Conservation (phyloP, 176 grass and related monocot species). For the Lolium perenne region DNA sequence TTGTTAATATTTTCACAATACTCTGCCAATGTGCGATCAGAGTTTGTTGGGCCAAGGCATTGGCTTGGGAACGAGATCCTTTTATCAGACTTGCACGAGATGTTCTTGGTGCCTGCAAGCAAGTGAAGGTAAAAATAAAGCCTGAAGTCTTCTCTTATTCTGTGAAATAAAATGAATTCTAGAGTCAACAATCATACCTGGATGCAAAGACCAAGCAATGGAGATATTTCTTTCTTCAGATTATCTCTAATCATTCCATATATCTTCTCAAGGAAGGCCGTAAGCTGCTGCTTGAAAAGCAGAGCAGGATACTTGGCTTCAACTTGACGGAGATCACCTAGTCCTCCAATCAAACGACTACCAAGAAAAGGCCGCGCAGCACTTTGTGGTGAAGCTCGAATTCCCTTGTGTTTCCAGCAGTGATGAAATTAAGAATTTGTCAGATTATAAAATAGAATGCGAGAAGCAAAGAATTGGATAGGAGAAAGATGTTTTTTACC, state of each 20-base stretch:
- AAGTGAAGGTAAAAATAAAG: constrained; percentile 23
- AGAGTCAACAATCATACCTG: constrained; percentile 59
- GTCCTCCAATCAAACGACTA: constrained; percentile 71
- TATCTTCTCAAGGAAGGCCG: constrained; percentile 98
- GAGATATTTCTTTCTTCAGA: constrained; percentile 98
- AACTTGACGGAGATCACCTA: constrained; percentile 90
- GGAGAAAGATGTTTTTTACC: constrained; percentile 58
- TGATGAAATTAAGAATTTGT: constrained; percentile 32
- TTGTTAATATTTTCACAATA: constrained; percentile 94
- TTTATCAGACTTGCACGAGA: constrained; percentile 95
- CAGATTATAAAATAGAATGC: constrained; percentile 39
- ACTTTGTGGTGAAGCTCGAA: constrained; percentile 91
- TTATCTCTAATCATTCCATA: constrained; percentile 99
- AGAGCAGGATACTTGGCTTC: constrained; percentile 99
- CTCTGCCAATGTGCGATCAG: constrained; percentile 99
- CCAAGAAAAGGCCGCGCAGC: constrained; percentile 72
- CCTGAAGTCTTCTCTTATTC: background rate
- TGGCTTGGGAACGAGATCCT: constrained; percentile 96
- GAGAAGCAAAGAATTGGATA: constrained; percentile 14
- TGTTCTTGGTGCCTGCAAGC: constrained; percentile 90
- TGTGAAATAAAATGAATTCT: constrained; percentile 1
- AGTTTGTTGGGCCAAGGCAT: constrained; percentile 92
- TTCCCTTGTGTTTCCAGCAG: constrained; percentile 61
- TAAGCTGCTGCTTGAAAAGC: constrained; percentile 99
- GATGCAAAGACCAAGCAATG: constrained; percentile 94